Percentiles rank a stretch among this genome's conserved stretches.
Evolutionary conservation across 257 asterid genomes (phyloP).

Genomic region (Solanum piurae): DNA sequence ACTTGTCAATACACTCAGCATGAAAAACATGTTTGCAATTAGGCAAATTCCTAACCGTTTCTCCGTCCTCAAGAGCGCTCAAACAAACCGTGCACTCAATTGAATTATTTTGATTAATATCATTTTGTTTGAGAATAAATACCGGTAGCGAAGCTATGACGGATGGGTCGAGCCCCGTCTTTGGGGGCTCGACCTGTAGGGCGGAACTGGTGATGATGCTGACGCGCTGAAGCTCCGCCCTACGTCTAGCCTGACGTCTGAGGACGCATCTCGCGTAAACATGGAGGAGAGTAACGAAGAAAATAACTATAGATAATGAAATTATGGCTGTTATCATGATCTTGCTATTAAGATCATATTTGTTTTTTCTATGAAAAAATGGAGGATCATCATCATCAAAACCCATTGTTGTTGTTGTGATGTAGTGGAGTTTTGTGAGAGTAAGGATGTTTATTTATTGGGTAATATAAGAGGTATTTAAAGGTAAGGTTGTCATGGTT

Average conservation of each 20-base stretch:
- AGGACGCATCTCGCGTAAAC: conserved; percentile 54
- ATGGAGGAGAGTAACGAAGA: conserved; percentile 53
- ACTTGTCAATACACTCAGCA: conserved; percentile 58
- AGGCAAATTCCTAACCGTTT: conserved; percentile 46
- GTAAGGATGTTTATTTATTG: background rate
- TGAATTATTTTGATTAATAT: background rate
- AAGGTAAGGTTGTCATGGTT: background rate
- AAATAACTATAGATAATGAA: conserved; percentile 47
- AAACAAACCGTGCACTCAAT: conserved; percentile 72
- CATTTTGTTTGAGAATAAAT: conserved; percentile 17
- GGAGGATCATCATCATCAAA: conserved; percentile 10
- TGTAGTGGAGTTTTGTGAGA: background rate
- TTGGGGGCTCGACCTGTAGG: conserved; percentile 27
- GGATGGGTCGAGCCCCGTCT: conserved; percentile 45
- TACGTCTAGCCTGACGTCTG: conserved; percentile 61
- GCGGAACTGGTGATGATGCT: conserved; percentile 15
- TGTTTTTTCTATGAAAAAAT: background rate
- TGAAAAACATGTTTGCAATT: conserved; percentile 78
- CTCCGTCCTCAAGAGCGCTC: conserved; percentile 51
- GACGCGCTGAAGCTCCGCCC: conserved; percentile 26
- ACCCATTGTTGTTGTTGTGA: conserved; percentile 17
- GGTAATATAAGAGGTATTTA: background rate
- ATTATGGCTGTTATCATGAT: conserved; percentile 68
- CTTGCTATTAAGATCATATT: conserved; percentile 34
- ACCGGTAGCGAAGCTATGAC: conserved; percentile 45